Base-by-base conservation (phyloP, 75 land plant genomes). In the Selaginella tamariscina region DNA sequence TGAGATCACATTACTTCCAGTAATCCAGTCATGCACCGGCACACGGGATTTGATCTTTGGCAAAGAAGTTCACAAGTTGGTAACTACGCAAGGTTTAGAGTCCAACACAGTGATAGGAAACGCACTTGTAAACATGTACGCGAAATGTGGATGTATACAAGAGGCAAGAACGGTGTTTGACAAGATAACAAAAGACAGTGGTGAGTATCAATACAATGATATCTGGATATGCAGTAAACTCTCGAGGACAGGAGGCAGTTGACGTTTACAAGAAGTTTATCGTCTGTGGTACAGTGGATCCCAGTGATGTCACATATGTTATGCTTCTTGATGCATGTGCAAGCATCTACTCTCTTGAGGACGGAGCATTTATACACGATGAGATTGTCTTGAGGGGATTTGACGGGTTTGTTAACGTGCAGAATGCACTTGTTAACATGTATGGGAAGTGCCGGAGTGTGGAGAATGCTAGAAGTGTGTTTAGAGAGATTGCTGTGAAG, bases 401-500 rank as follows among this genome's bases (percentile, higher is more conserved):
- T n/a, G n/a, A n/a, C n/a, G n/a, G n/a, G n/a, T n/a, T n/a, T n/a
- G n/a, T n/a, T n/a, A n/a, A n/a, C n/a, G n/a, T n/a, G n/a, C n/a
- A n/a, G n/a, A n/a, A n/a, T 71, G 27, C 73, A 13, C 73, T 73
- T 24, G 32, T 73, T 26, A 56, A 71, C 32, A 73, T 73, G 75
- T 69, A 73, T 32, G 13, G 74, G 27, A 73, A 73, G 23, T 73
- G 75, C 29, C 64, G 75, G 1, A 24, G 39, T 59, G 30, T 70
- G 15, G 74, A 69, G 20, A 9, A 44, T 23, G 75, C 75, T 56
- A 21, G 64, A 15, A 32, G 8, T n/a, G 11, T 70, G 29, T 73
- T 73, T 24, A 29, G 57, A 20, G 28, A 29, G 54, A 71, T 73
- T 56, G 21, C 1, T 2, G 0, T 0, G 1, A 54, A 28, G 24